Evolutionary conservation across 208 protist genomes (phyloP), one percentile per base, ranked within the genome.

Genomic region (Blechomonas ayalai): DNA sequence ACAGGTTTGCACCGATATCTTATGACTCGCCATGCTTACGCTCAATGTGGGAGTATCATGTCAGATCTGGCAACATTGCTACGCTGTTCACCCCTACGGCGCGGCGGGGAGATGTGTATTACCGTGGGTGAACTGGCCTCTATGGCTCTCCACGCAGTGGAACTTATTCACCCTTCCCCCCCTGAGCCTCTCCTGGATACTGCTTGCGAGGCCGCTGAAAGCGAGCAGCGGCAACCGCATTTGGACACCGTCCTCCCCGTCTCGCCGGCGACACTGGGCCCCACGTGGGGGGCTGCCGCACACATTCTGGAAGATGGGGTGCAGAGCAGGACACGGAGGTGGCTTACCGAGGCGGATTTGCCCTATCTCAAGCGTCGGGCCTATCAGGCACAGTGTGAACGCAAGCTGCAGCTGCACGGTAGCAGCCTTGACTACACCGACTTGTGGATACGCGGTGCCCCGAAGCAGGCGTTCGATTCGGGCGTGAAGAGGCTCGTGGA

Each of bases 351-450:
- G 18, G 51, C 59, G 8, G 67, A 92, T 47, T 59, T 92, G 18
- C 83, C 83, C 3, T 86, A 67, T 66, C 62, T 92, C 31, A 66
- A 66, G 16, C 72, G 78, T 8, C 74, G 75, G 16, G 66, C 74
- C 34, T 88, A 73, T 55, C 74, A 85, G 56, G 83, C 78, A 12
- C 67, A 74, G 66, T 92, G 83, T 63, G 83, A 92, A 67, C 68
- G 69, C 8, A 57, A 71, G 53, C 60, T 92, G 20, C 60, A 70
- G 63, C 52, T 59, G 4, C 65, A 57, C 25, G 68, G 77, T 47
- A 63, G 64, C 66, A 67, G 52, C 31, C 62, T 87, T 15, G 79
- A 91, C 59, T 86, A 73, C 61, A 72, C 73, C 0, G 75, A 85
- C 41, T 54, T 88, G 29, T 92, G 83, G 83, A 42, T 82, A 15